These are phyloP conservation scores for Apiotrichum akiyoshidainum DNA, from an alignment of 1,284 basidiomycete genomes.

Conservation along the genomic window DNA sequence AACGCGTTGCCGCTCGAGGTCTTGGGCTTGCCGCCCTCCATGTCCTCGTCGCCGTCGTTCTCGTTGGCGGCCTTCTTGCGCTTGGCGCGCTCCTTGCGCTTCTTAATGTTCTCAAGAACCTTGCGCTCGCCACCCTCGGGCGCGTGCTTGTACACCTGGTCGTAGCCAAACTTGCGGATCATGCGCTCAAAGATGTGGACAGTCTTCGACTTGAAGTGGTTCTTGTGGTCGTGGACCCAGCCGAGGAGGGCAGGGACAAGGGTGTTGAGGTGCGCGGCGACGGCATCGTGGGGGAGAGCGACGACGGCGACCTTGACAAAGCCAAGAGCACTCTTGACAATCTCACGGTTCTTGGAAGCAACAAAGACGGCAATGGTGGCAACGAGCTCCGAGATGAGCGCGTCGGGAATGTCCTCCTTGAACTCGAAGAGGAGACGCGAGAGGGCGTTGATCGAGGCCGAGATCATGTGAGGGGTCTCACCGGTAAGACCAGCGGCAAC, in stretches of 20 bases:
- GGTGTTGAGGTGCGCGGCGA: conserved; percentile 69
- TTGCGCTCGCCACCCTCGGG: conserved; percentile 64
- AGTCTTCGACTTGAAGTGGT: conserved; percentile 97
- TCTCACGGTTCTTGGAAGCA: conserved; percentile 90
- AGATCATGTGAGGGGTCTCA: conserved; percentile 95
- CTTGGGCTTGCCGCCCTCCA: conserved; percentile 55
- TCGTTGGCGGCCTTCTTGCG: conserved; percentile 60
- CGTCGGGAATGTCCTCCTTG: conserved; percentile 70
- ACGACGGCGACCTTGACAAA: conserved; percentile 93
- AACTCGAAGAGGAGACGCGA: conserved; percentile 95
- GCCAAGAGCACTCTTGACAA: conserved; percentile 92
- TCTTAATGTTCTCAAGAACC: conserved; percentile 84
- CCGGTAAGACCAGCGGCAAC: conserved; percentile 91
- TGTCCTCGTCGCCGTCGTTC: conserved; percentile 57
- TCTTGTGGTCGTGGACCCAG: conserved; percentile 97
- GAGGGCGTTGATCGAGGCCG: conserved; percentile 90
- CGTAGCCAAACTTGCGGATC: conserved; percentile 84
- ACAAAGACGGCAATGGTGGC: conserved; percentile 86
- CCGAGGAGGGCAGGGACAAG: conserved; percentile 81
- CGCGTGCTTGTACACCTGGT: conserved; percentile 62
- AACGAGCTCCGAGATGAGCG: conserved; percentile 83
- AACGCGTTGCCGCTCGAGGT: conserved; percentile 74
- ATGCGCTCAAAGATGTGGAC: conserved; percentile 96
- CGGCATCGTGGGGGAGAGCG: conserved; percentile 66
- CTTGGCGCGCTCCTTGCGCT: conserved; percentile 86